Evolutionary conservation across 163 green algal genomes (phyloP), one percentile per base, ranked within the genome.

Genomic region (Prototheca wickerhamii): DNA sequence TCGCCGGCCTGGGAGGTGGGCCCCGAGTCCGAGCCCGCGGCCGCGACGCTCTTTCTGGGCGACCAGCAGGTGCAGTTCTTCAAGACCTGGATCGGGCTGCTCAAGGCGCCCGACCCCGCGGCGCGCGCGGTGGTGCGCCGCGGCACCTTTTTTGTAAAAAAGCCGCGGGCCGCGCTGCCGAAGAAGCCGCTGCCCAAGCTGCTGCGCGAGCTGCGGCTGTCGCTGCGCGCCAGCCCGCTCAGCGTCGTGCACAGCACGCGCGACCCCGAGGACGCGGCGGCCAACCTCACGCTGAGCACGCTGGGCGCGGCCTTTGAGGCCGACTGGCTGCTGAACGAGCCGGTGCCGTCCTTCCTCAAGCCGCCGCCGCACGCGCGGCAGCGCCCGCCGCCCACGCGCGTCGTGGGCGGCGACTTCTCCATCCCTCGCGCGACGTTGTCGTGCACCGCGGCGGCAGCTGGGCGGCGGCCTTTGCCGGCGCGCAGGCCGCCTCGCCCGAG

Each of bases 61-160:
- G 53, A 60, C 5, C 30, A 44, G 64, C 76, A 82, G 76, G 56
- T 82, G 5, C 50, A 65, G n/a, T 82, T 78, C 68, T 67, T 82
- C 51, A 75, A 74, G 56, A 52, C 65, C 34, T 68, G 74, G 50
- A 71, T 82, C 26, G 66, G 43, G 25, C 29, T 66, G 34, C 18
- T 79, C 28, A 56, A 55, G n/a, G 29, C 3, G 5, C 5, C 33
- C n/a, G 10, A 49, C 29, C n/a, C 3, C 42, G 57, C 58, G 60
- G 32, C 69, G 35, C 60, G 60, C 2, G 53, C 58, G 21, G 33
- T 61, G 0, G 31, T 55, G 6, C 53, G 67, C 29, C 68, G 73
- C 32, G 79, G 79, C 52, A 81, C 74, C 20, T 86, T 77, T 64
- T 86, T 84, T 69, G 46, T 59, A 37, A 68, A 61, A 40, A 70